Percentiles rank a stretch among this genome's conserved stretches.
Evolutionary conservation across 202 grass and related monocot genomes (phyloP).

Genomic region (Bolboschoenoplectus hybrid): DNA sequence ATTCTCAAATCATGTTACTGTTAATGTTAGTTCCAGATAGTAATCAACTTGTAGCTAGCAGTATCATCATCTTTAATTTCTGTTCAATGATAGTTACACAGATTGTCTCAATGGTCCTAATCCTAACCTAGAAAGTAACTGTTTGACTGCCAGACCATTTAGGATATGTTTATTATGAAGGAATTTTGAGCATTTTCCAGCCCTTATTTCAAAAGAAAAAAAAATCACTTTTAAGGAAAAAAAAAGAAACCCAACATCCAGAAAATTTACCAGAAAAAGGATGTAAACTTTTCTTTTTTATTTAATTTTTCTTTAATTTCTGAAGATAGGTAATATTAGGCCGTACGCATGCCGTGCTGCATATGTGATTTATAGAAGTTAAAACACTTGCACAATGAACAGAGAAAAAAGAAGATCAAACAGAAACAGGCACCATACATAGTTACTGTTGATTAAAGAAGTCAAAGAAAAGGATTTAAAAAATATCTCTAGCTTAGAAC

Average conservation of each 20-base stretch:
- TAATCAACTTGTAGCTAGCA: not conserved
- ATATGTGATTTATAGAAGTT: constrained; percentile 9
- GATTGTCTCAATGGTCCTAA: not conserved
- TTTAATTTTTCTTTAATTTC: not conserved
- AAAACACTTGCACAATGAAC: not conserved
- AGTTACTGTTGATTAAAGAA: not conserved
- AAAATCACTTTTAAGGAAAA: not conserved
- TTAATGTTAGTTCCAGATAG: not conserved
- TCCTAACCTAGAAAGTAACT: not conserved
- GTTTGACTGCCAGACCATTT: not conserved
- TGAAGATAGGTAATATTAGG: not conserved
- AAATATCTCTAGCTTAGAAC: not conserved
- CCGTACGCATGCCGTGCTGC: not conserved
- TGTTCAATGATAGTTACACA: not conserved
- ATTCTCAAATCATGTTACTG: not conserved
- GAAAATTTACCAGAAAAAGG: not conserved
- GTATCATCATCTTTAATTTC: not conserved
- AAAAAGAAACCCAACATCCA: not conserved
- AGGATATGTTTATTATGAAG: not conserved
- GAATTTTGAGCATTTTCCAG: not conserved
- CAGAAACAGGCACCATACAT: not conserved
- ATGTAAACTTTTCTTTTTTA: not conserved
- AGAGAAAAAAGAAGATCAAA: not conserved
- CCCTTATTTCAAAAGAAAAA: not conserved
- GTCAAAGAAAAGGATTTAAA: constrained; percentile 1